Conservation (phyloP, 371 early-diverging fungal genomes). For the Mucor racemosus region DNA sequence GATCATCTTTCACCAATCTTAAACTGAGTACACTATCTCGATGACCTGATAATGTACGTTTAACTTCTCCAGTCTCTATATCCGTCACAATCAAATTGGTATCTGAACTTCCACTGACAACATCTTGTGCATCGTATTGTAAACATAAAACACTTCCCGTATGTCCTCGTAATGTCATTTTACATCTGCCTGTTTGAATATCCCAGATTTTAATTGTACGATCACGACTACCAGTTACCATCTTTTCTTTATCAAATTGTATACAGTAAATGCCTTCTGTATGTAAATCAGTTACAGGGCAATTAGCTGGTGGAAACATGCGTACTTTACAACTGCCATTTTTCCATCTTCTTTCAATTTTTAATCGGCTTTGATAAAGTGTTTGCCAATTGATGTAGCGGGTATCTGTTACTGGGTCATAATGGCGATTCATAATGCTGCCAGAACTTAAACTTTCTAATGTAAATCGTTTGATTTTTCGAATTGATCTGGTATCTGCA, state of each 20-base stretch:
- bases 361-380: constrained; percentile 37
- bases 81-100: constrained; percentile 87
- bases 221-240: constrained; percentile 95
- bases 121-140: constrained; percentile 74
- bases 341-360: constrained; percentile 45
- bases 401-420: constrained; percentile 32
- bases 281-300: constrained; percentile 75
- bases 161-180: constrained; percentile 84
- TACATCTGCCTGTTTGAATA: constrained; percentile 51
- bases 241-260: constrained; percentile 81
- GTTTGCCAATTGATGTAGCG: constrained; percentile 44
- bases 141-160: constrained; percentile 89
- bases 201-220: constrained; percentile 88
- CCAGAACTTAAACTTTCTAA: neutral
- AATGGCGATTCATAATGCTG: constrained; percentile 50
- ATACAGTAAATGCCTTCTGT: constrained; percentile 93
- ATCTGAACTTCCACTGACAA: constrained; percentile 96
- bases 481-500: neutral
- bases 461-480: constrained; percentile 6
- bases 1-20: constrained; percentile 64
- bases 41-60: constrained; percentile 60
- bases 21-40: constrained; percentile 79
- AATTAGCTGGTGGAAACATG: constrained; percentile 39
- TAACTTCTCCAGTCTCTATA: constrained; percentile 46
- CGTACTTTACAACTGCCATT: constrained; percentile 47